Evolutionary conservation across 768 basidiomycete genomes (phyloP).

Genomic region (Boletales sp.): DNA sequence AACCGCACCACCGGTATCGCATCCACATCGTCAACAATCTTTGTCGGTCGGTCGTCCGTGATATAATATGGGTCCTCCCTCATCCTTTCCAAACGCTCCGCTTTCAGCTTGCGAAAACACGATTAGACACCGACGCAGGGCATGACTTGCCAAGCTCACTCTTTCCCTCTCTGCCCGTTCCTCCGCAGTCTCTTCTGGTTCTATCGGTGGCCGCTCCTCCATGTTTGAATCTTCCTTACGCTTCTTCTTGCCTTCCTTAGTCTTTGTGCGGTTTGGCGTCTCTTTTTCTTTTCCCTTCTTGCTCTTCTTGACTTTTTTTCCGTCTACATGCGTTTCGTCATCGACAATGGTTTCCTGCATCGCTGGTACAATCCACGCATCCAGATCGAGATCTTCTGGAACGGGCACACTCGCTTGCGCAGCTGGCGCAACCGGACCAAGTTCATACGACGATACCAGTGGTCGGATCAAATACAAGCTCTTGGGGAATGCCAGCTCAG

Average conservation of each 20-base stretch:
- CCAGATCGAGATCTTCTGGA: slow-evolving; percentile 85
- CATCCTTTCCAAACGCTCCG: slow-evolving; percentile 69
- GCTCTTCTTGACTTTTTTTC: slow-evolving; percentile 40
- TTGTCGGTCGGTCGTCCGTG: slow-evolving; percentile 53
- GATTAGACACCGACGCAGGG: slow-evolving; percentile 3
- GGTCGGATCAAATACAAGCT: slow-evolving; percentile 84
- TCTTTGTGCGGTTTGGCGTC: slow-evolving; percentile 20
- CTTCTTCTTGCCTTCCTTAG: slow-evolving; percentile 46
- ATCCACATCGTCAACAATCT: slow-evolving; percentile 63
- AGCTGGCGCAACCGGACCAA: slow-evolving; percentile 76
- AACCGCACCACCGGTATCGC: slow-evolving; percentile 87
- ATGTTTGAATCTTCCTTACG: slow-evolving; percentile 22
- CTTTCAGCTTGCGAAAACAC: slow-evolving; percentile 54
- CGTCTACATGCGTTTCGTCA: slow-evolving; percentile 35
- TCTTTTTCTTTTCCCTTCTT: slow-evolving; percentile 49
- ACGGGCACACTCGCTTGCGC: slow-evolving; percentile 81
- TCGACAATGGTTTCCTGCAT: slow-evolving; percentile 30
- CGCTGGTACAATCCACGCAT: slow-evolving; percentile 78
- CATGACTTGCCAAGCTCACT: slow-evolving; percentile 39
- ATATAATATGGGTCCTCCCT: slow-evolving; percentile 93
- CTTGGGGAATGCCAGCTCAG: slow-evolving; percentile 69
- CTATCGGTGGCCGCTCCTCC: slow-evolving; percentile 38
- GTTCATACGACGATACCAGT: slow-evolving; percentile 70
- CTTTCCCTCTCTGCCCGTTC: slow-evolving; percentile 57
- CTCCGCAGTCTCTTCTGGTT: slow-evolving; percentile 52